phyloP scores from a whole-genome alignment of 1,284 basidiomycete genomes.

The Papiliotrema terrestris region DNA sequence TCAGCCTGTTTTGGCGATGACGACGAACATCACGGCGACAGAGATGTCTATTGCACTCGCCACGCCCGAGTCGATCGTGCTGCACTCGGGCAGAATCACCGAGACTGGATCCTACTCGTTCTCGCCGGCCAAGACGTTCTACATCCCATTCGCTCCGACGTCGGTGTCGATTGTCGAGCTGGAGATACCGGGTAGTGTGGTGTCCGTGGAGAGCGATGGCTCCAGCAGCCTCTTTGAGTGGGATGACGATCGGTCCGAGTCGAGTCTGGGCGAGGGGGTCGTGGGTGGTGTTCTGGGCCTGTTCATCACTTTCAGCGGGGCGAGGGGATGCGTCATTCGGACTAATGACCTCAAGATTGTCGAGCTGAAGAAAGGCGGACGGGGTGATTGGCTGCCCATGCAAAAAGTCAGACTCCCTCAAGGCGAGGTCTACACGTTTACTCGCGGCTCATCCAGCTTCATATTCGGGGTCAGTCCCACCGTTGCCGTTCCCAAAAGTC shows the following conservation, averaged over 20 bases:
- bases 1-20: background rate
- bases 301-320: background rate
- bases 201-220: background rate
- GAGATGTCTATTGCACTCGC: conserved; percentile 1
- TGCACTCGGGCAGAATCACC: background rate
- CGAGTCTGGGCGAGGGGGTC: background rate
- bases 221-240: conserved; percentile 1
- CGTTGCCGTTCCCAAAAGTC: background rate
- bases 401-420: background rate
- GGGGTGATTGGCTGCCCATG: background rate
- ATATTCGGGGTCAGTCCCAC: background rate
- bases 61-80: background rate
- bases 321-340: background rate
- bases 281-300: background rate
- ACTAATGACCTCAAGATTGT: background rate
- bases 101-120: background rate
- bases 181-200: background rate
- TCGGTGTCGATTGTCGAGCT: background rate
- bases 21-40: background rate
- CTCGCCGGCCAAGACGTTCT: background rate
- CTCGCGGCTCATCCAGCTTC: background rate
- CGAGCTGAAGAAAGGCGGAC: conserved; percentile 1
- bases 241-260: background rate
- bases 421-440: background rate
- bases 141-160: background rate